Evolutionary conservation across 2,329 filamentous ascomycete species (phyloP).

Genomic region (Aureobasidium sp.): DNA sequence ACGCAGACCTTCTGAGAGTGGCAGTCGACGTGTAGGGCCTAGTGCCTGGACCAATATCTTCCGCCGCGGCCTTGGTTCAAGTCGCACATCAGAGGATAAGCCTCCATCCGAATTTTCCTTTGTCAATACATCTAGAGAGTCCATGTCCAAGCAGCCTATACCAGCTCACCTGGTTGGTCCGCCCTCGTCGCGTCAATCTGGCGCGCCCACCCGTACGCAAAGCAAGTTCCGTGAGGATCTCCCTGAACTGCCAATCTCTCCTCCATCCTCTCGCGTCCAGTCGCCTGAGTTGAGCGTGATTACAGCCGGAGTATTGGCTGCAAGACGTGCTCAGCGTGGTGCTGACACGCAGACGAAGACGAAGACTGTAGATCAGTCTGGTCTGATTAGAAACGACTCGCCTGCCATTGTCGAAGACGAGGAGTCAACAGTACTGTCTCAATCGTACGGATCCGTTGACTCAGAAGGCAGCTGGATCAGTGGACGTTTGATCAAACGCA

Average conservation of each 20-base stretch:
- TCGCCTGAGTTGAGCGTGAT: slow-evolving; percentile 58
- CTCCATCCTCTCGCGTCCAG: slow-evolving; percentile 71
- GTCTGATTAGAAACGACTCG: slow-evolving; percentile 24
- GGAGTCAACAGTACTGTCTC: slow-evolving; percentile 46
- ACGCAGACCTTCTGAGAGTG: slow-evolving; percentile 26
- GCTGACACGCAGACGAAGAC: background rate
- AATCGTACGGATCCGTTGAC: slow-evolving; percentile 87
- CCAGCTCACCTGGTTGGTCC: slow-evolving; percentile 40
- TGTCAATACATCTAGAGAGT: slow-evolving; percentile 84
- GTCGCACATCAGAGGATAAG: slow-evolving; percentile 29
- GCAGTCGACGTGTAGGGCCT: slow-evolving; percentile 29
- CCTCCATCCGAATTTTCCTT: slow-evolving; percentile 61
- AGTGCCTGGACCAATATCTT: slow-evolving; percentile 65
- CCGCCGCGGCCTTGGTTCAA: slow-evolving; percentile 42
- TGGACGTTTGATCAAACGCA: slow-evolving; percentile 52
- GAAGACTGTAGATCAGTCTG: slow-evolving; percentile 33
- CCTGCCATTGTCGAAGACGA: slow-evolving; percentile 13
- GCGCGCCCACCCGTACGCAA: slow-evolving; percentile 67
- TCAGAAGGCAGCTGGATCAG: slow-evolving; percentile 96
- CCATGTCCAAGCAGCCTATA: slow-evolving; percentile 55
- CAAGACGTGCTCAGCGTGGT: slow-evolving; percentile 29
- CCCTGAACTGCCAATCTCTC: slow-evolving; percentile 77
- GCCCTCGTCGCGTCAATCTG: slow-evolving; percentile 39
- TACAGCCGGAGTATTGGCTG: slow-evolving; percentile 33
- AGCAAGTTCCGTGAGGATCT: slow-evolving; percentile 91